Conservation (phyloP, 2,329 filamentous ascomycete species). For the Aaosphaeria arxii region DNA sequence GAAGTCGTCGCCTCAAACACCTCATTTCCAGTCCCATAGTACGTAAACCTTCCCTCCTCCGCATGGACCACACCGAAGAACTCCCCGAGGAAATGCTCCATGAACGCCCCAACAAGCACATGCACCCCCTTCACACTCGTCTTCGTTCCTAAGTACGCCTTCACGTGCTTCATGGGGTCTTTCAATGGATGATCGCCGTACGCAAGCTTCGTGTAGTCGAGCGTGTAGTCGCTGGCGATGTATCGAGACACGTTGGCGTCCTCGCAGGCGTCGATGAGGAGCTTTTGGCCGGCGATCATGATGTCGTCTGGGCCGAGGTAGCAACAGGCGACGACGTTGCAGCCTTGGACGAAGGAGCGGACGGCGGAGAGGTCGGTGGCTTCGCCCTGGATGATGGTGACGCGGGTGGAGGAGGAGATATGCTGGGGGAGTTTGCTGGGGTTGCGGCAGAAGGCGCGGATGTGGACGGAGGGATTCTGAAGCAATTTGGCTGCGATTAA, state of each 20-base stretch:
- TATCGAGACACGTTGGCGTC: constrained; percentile 36
- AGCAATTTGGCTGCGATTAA: constrained; percentile 26
- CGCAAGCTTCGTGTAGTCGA: constrained; percentile 42
- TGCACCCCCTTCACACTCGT: constrained; percentile 39
- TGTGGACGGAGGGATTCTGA: constrained; percentile 15
- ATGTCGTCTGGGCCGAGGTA: constrained; percentile 39
- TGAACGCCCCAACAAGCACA: constrained; percentile 40
- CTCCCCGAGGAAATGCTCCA: constrained; percentile 29
- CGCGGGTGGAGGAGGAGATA: constrained; percentile 7
- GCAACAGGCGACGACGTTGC: constrained; percentile 40
- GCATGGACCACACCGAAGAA: constrained; percentile 22
- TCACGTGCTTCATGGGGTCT: constrained; percentile 41
- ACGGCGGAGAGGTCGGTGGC: constrained; percentile 19
- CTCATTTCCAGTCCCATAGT: constrained; percentile 39
- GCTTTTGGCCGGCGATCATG: constrained; percentile 44
- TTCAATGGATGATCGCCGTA: constrained; percentile 37
- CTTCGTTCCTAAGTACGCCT: constrained; percentile 39
- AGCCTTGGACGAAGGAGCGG: constrained; percentile 23
- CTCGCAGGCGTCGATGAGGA: constrained; percentile 41
- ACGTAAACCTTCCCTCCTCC: constrained; percentile 20
- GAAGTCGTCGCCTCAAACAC: constrained; percentile 39
- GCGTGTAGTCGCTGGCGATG: constrained; percentile 40
- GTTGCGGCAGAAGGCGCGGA: constrained; percentile 29
- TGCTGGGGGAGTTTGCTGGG: constrained; percentile 17
- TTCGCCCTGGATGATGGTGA: constrained; percentile 24